A percentile compares a stretch with the other conserved stretches of the same genome.
Evolutionary conservation across 352 stramenopile genomes (phyloP).

Genomic region (Pythium periplocum): DNA sequence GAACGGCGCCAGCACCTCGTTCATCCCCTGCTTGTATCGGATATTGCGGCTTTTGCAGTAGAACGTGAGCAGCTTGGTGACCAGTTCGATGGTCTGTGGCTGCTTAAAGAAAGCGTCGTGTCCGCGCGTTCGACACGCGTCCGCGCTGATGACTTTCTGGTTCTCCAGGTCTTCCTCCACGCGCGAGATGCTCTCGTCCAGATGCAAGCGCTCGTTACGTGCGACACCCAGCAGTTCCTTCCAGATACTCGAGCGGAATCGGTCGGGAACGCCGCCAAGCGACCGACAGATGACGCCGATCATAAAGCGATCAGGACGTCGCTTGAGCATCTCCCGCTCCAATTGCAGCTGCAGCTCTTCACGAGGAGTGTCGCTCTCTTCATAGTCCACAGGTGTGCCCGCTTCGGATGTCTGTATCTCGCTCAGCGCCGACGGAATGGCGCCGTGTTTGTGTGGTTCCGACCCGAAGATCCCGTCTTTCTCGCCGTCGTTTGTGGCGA

Average conservation of each 20-base stretch:
- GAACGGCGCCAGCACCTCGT: constrained; percentile 91
- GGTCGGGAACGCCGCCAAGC: constrained; percentile 52
- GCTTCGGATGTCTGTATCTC: no score
- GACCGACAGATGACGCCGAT: constrained; percentile 63
- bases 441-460: no score
- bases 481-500: no score
- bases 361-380: neutral
- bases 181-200: constrained; percentile 66
- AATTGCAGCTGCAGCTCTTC: constrained; percentile 32
- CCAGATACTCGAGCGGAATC: constrained; percentile 63
- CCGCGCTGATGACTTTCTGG: constrained; percentile 87
- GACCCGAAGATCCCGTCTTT: no score
- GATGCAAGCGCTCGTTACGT: constrained; percentile 45
- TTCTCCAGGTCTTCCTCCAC: constrained; percentile 87
- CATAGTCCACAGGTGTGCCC: no score
- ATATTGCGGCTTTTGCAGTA: constrained; percentile 90
- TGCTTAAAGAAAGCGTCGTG: constrained; percentile 76
- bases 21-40: constrained; percentile 93
- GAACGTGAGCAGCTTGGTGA: constrained; percentile 88
- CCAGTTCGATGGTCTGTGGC: constrained; percentile 61
- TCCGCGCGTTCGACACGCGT: constrained; percentile 79
- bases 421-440: no score
- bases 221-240: constrained; percentile 73
- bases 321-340: constrained; percentile 58
- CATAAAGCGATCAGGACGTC: constrained; percentile 66